Conservation (phyloP, 345 rosid species). For the Aegle marmelos region DNA sequence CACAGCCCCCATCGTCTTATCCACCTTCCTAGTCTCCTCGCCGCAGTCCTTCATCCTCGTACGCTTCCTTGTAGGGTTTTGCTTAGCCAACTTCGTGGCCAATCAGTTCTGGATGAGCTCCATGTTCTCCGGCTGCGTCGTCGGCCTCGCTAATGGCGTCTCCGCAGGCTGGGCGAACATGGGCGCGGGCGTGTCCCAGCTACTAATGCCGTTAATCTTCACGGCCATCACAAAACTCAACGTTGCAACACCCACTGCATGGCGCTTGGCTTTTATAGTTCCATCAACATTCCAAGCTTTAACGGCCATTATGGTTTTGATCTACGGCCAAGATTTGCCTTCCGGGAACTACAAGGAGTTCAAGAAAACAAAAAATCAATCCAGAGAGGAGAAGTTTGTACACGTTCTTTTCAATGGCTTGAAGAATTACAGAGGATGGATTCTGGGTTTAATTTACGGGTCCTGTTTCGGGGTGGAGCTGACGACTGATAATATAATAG, state of each 20-base stretch:
- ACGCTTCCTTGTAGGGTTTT: slow-evolving; percentile 70
- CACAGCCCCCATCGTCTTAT: slow-evolving; percentile 58
- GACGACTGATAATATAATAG: slow-evolving; percentile 69
- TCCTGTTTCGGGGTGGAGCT: slow-evolving; percentile 66
- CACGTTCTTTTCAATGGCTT: slow-evolving; percentile 52
- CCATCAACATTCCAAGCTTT: slow-evolving; percentile 57
- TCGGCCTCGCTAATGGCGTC: slow-evolving; percentile 74
- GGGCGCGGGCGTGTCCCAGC: slow-evolving; percentile 70
- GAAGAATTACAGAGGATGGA: slow-evolving; percentile 78
- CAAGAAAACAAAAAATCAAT: not conserved
- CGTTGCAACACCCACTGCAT: slow-evolving; percentile 37
- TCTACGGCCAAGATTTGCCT: slow-evolving; percentile 66
- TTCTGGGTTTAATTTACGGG: slow-evolving; percentile 55
- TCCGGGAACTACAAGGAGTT: slow-evolving; percentile 27
- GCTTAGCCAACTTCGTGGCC: slow-evolving; percentile 73
- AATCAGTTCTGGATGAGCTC: slow-evolving; percentile 95
- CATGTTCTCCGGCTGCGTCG: slow-evolving; percentile 67
- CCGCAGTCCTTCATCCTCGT: slow-evolving; percentile 51
- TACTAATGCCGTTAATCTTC: slow-evolving; percentile 70
- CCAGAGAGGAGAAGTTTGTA: slow-evolving; percentile 24
- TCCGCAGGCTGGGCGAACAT: slow-evolving; percentile 83
- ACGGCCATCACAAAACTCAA: slow-evolving; percentile 18
- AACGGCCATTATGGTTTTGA: slow-evolving; percentile 49
- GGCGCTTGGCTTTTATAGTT: slow-evolving; percentile 61
- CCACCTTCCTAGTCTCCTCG: slow-evolving; percentile 49